Evolutionary conservation across 2,329 filamentous ascomycete genomes (phyloP), one percentile per base, ranked within the genome.

Genomic region (Grosmannia clavigera): DNA sequence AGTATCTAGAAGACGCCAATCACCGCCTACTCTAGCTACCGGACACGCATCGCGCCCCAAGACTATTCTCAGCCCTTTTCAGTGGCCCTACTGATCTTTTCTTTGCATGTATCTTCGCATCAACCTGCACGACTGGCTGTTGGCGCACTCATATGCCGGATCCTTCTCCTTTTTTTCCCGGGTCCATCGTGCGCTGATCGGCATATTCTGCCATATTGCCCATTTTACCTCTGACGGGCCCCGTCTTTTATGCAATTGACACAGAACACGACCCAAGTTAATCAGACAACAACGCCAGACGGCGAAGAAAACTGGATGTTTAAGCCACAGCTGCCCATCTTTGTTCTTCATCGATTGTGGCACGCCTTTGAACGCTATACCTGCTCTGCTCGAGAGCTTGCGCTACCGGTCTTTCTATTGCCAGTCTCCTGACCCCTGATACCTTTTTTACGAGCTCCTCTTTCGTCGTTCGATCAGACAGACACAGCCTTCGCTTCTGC

Each of bases 211-310:
- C 33, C 33, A 9, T 35, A 5, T 10, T 11, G 33, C 11, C 43
- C 2, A n/a, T 48, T 48, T n/a, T n/a, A 48, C n/a, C 62, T 64
- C 58, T 64, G 62, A 63, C 66, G 67, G 65, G 66, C 66, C 63
- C 67, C 64, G 63, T 66, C 64, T 61, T 67, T 67, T 51, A 69
- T 69, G 68, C 68, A 66, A 62, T 35, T n/a, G 31, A 27, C 25
- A 46, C 59, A 29, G 22, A 38, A 31, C 31, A 58, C 27, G 19
- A 46, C 19, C 7, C 16, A n/a, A 5, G 43, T 3, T n/a, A 7
- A 46, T n/a, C 43, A n/a, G 43, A 46, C 43, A 46, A n/a, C 43
- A 19, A 46, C 16, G 43, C 19, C 16, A 46, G 16, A 52, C 54
- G 40, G 33, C 9, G 14, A 38, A 12, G 6, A 52, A n/a, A 29